phyloP scores from a whole-genome alignment of 1,139 yeast species.

The Debaryomycetaceae sp. region DNA sequence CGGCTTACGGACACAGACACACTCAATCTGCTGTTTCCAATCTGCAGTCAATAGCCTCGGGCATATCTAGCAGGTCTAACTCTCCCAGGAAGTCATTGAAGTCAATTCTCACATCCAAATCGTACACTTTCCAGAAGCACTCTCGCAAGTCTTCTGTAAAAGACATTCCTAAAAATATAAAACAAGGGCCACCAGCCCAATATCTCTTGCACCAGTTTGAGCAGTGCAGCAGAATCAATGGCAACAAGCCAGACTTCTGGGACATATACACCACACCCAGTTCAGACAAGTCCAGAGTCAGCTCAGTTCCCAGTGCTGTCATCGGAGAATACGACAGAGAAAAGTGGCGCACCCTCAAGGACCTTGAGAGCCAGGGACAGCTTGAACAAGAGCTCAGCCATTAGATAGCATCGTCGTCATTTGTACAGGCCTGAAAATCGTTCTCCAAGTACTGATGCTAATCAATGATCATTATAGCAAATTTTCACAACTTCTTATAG shows the following conservation, averaged over 20 bases:
- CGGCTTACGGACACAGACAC: slow-evolving; percentile 19
- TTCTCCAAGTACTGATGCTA: no score
- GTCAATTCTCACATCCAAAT: slow-evolving; percentile 2
- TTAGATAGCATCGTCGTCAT: background rate
- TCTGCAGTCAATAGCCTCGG: slow-evolving; percentile 27
- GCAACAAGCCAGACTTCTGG: slow-evolving; percentile 26
- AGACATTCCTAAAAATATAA: background rate
- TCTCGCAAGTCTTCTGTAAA: background rate
- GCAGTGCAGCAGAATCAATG: background rate
- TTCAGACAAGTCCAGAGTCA: slow-evolving; percentile 39
- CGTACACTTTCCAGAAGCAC: background rate
- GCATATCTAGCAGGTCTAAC: slow-evolving; percentile 16
- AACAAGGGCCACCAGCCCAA: background rate
- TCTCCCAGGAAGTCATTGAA: slow-evolving; percentile 29
- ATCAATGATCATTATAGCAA: no score
- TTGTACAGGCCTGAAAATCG: no score
- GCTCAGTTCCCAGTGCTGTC: slow-evolving; percentile 56
- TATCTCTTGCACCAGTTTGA: background rate
- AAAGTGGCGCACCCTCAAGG: slow-evolving; percentile 56
- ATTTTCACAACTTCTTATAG: slow-evolving; percentile 1
- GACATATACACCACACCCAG: slow-evolving; percentile 36
- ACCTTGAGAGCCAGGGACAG: slow-evolving; percentile 16
- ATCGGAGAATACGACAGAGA: slow-evolving; percentile 65
- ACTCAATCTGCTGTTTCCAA: slow-evolving; percentile 28
- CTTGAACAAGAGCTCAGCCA: background rate